phyloP scores from a whole-genome alignment of 768 basidiomycete species.

The Roridomyces roridus region DNA sequence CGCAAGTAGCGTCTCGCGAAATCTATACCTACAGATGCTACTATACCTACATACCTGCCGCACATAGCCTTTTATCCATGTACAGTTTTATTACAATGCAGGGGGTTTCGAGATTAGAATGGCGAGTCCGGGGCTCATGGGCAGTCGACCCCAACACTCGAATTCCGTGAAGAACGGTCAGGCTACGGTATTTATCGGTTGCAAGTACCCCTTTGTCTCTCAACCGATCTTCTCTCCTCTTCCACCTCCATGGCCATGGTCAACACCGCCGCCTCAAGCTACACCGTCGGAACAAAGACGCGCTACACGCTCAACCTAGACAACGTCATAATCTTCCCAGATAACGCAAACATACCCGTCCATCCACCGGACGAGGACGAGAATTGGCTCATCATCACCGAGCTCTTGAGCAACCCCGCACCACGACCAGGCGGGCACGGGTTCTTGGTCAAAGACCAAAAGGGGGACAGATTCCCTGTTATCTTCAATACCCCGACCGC shows the following conservation, averaged over 20 bases:
- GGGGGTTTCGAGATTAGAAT: no score
- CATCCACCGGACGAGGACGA: slow-evolving; percentile 12
- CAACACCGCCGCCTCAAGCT: background rate
- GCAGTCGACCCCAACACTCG: no score
- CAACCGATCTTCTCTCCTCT: background rate
- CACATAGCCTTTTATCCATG: no score
- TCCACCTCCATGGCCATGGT: no score
- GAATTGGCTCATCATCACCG: slow-evolving; percentile 12
- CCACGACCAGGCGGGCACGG: slow-evolving; percentile 1
- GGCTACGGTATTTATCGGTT: no score
- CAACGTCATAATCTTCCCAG: slow-evolving; percentile 5
- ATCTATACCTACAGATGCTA: no score
- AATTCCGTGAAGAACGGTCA: no score
- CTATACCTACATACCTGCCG: background rate
- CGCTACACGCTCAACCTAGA: slow-evolving; percentile 12
- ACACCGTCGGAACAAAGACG: slow-evolving; percentile 4
- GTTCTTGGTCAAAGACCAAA: slow-evolving; percentile 10
- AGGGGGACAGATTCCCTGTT: slow-evolving; percentile 10
- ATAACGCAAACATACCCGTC: slow-evolving; percentile 9
- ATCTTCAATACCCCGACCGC: slow-evolving; percentile 4
- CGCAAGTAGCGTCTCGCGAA: no score
- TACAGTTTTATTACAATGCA: no score
- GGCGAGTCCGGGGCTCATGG: no score
- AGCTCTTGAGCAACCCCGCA: slow-evolving; percentile 14
- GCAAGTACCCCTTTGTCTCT: no score